Evolutionary conservation across 495 filamentous ascomycete species (phyloP).

Genomic region (Penicillium manginii): DNA sequence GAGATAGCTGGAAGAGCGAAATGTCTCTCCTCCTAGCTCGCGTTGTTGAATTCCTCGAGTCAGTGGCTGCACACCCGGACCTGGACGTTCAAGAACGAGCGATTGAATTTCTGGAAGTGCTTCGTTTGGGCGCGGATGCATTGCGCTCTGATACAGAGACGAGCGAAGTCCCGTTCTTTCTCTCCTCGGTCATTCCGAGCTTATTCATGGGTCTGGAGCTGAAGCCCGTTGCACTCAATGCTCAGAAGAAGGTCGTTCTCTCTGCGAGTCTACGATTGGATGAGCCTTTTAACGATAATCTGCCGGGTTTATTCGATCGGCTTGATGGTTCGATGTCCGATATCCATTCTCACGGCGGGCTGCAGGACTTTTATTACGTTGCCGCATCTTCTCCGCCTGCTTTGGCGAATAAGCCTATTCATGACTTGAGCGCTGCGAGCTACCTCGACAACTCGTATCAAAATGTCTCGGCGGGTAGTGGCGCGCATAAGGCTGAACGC

Average conservation of each 20-base stretch:
- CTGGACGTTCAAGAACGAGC: conserved; percentile 96
- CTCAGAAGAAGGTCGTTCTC: conserved; percentile 84
- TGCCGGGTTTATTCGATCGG: conserved; percentile 59
- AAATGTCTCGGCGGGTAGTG: conserved; percentile 55
- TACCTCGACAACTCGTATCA: conserved; percentile 63
- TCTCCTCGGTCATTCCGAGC: conserved; percentile 85
- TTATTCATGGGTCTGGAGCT: conserved; percentile 85
- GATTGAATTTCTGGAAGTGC: conserved; percentile 87
- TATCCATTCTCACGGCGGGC: conserved; percentile 23
- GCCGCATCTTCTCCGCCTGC: conserved; percentile 29
- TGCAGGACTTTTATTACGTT: conserved; percentile 74
- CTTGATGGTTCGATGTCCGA: conserved; percentile 11
- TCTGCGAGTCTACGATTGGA: conserved; percentile 76
- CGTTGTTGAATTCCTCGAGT: conserved; percentile 79
- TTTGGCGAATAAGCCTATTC: conserved; percentile 34
- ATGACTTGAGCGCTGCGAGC: conserved; percentile 20
- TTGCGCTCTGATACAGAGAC: conserved; percentile 64
- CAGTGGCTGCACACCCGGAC: conserved; percentile 75
- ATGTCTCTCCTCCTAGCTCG: conserved; percentile 75
- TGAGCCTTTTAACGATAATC: conserved; percentile 76
- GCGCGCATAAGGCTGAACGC: conserved; percentile 67
- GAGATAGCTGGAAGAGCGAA: conserved; percentile 72
- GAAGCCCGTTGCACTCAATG: conserved; percentile 83
- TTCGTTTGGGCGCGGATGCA: conserved; percentile 83
- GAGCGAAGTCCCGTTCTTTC: conserved; percentile 75